phyloP scores from a whole-genome alignment of 305 asterid species.

The Rubia peregrina region DNA sequence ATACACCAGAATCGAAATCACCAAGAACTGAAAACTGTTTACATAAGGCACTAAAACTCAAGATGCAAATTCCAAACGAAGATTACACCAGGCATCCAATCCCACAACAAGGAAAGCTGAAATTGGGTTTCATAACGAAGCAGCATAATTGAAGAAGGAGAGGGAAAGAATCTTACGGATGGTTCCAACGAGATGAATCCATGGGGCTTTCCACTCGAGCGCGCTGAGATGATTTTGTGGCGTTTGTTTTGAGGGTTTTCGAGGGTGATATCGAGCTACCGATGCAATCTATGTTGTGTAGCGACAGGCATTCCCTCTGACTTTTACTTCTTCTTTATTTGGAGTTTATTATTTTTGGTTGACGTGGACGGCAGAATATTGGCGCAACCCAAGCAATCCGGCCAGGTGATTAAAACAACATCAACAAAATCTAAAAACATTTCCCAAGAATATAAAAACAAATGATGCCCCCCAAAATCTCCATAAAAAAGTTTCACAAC shows the following conservation, averaged over 20 bases:
- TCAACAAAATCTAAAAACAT: background rate
- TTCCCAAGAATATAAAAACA: background rate
- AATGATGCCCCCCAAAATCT: no score
- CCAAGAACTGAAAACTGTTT: background rate
- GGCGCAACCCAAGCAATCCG: background rate
- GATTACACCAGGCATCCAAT: no score
- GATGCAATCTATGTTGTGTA: background rate
- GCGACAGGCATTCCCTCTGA: slow-evolving; percentile 2
- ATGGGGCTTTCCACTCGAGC: background rate
- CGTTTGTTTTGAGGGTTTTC: background rate
- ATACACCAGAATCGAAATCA: background rate
- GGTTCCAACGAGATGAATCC: background rate
- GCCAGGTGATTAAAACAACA: slow-evolving; percentile 1
- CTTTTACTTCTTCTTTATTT: background rate
- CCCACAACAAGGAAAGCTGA: background rate
- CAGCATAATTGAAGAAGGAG: background rate
- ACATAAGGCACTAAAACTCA: background rate
- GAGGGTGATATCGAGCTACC: background rate
- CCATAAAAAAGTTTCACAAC: no score
- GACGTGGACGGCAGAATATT: slow-evolving; percentile 1
- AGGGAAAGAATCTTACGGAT: background rate
- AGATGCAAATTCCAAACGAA: no score
- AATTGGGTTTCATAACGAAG: background rate
- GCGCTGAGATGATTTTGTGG: background rate
- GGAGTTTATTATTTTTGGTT: background rate